phyloP scores from a whole-genome alignment of 306 rosid genomes.

The Glycine latifolia region DNA sequence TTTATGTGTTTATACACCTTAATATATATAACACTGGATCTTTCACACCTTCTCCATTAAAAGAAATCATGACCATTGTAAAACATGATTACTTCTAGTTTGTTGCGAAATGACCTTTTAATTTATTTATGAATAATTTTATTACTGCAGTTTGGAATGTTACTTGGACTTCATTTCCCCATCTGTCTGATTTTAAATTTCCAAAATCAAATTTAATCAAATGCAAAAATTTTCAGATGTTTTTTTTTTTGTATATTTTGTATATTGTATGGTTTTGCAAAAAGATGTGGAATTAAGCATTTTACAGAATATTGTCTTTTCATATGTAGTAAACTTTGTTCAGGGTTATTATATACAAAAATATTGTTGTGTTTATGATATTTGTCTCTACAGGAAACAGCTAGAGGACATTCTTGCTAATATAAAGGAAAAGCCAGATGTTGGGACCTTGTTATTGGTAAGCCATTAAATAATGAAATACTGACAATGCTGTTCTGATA shows the following conservation, averaged over 20 bases:
- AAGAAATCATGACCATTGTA: slow-evolving; percentile 36
- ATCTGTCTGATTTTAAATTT: slow-evolving; percentile 22
- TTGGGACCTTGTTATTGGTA: slow-evolving; percentile 87
- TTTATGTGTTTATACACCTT: slow-evolving; percentile 35
- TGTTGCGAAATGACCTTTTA: slow-evolving; percentile 29
- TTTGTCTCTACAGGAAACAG: slow-evolving; percentile 81
- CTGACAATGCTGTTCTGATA: slow-evolving; percentile 28
- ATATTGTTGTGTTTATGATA: slow-evolving; percentile 42
- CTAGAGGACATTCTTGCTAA: slow-evolving; percentile 89
- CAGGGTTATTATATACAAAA: slow-evolving; percentile 21
- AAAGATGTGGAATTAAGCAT: slow-evolving; percentile 33
- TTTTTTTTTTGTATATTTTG: slow-evolving; percentile 36
- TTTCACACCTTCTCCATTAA: slow-evolving; percentile 26
- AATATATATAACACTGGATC: slow-evolving; percentile 18
- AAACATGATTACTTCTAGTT: slow-evolving; percentile 38
- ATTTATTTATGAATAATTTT: slow-evolving; percentile 24
- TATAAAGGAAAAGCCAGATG: slow-evolving; percentile 95
- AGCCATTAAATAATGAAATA: slow-evolving; percentile 43
- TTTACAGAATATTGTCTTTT: slow-evolving; percentile 28
- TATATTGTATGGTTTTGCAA: slow-evolving; percentile 4
- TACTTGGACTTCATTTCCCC: slow-evolving; percentile 23
- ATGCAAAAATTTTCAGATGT: slow-evolving; percentile 10
- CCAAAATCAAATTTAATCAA: slow-evolving; percentile 19
- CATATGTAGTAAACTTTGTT: slow-evolving; percentile 22
- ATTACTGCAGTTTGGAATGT: slow-evolving; percentile 19